These are phyloP conservation scores for Fusarium tuaranense DNA, from an alignment of 2,329 filamentous ascomycete species.

Conservation along the genomic window DNA sequence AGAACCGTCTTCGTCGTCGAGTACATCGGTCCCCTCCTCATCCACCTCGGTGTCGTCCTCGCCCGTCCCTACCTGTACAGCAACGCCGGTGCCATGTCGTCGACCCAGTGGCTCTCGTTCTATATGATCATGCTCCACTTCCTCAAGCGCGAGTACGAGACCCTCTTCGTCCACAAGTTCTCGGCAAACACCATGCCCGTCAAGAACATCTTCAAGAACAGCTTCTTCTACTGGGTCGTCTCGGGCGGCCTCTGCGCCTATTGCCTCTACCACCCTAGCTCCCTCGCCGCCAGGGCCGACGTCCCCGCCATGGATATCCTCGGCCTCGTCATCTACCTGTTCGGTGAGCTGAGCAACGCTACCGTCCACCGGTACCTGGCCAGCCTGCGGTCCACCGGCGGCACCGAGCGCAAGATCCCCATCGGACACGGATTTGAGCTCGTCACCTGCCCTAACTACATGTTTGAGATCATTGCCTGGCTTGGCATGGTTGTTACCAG, in stretches of 20 bases:
- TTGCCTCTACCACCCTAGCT: constrained; percentile 84
- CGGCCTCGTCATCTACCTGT: constrained; percentile 77
- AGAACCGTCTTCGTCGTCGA: constrained; percentile 94
- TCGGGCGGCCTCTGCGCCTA: constrained; percentile 85
- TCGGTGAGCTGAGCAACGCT: constrained; percentile 86
- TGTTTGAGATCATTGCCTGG: constrained; percentile 93
- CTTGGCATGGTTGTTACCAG: constrained; percentile 82
- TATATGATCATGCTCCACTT: constrained; percentile 85
- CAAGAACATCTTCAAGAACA: constrained; percentile 94
- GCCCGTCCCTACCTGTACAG: constrained; percentile 74
- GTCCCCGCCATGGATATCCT: constrained; percentile 68
- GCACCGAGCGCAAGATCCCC: constrained; percentile 89
- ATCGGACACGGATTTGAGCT: constrained; percentile 84
- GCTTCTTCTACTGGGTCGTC: constrained; percentile 90
- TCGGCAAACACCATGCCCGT: constrained; percentile 94
- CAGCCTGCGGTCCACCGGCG: constrained; percentile 80
- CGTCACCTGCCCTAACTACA: constrained; percentile 97
- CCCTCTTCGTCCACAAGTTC: constrained; percentile 94
- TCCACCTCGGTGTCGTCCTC: constrained; percentile 81
- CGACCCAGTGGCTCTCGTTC: constrained; percentile 80
- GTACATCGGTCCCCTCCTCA: constrained; percentile 90
- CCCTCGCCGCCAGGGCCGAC: constrained; percentile 69
- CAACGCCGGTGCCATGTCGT: constrained; percentile 63
- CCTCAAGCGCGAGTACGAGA: constrained; percentile 94
- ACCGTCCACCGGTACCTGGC: constrained; percentile 84